These are phyloP conservation scores for Chlorella sorokiniana DNA, from an alignment of 139 green algal species.

Conservation along the genomic window DNA sequence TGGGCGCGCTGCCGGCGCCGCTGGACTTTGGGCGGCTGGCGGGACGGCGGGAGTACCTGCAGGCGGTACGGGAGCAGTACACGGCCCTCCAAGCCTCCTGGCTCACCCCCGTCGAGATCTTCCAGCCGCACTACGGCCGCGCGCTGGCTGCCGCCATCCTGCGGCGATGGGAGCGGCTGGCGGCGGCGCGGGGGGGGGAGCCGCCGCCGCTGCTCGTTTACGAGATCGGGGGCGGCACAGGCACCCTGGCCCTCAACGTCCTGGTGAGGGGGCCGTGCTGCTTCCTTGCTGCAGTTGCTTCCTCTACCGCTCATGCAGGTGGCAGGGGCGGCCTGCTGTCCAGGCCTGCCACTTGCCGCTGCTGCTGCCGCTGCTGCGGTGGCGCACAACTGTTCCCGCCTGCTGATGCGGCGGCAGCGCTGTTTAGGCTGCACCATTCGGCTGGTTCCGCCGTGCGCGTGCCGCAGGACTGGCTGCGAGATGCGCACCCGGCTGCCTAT, in stretches of 20 bases:
- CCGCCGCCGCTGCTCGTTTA: conserved; percentile 62
- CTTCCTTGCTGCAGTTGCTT: too few species aligned
- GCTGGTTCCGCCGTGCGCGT: not conserved
- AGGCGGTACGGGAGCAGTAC: conserved; percentile 34
- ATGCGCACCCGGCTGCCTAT: conserved; percentile 59
- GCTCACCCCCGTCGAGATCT: conserved; percentile 86
- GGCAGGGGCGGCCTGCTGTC: not conserved
- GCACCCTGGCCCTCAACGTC: conserved; percentile 74
- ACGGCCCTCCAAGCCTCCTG: conserved; percentile 51
- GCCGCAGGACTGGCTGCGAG: conserved; percentile 67
- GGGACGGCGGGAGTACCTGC: conserved; percentile 30
- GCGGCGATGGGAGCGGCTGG: conserved; percentile 34
- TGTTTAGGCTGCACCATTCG: not conserved
- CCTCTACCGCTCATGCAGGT: not conserved
- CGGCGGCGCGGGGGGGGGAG: not conserved
- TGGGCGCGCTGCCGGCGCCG: conserved; percentile 33
- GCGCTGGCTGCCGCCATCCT: conserved; percentile 59
- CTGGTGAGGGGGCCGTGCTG: conserved; percentile 70
- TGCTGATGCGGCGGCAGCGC: too few species aligned
- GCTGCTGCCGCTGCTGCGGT: not conserved
- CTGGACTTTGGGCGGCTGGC: conserved; percentile 39
- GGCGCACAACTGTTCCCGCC: too few species aligned
- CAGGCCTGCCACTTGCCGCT: not conserved
- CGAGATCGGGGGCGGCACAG: conserved; percentile 85
- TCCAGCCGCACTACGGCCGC: conserved; percentile 74